Evolutionary conservation across 192 early-diverging fungal genomes (phyloP).

Genomic region (Coemansia sp.): DNA sequence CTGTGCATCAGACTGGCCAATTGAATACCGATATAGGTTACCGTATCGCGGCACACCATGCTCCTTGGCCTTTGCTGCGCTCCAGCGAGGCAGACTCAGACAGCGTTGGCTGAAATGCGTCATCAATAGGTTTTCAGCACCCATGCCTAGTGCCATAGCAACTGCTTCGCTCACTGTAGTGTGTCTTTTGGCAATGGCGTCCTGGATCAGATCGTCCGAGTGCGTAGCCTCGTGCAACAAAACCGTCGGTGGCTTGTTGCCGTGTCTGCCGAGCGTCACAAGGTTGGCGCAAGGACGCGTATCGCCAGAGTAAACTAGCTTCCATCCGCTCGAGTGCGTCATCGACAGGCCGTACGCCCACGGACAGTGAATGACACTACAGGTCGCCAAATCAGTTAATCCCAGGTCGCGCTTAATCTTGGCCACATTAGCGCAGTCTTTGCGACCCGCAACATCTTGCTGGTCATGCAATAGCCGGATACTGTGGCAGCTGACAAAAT

Average conservation of each 20-base stretch:
- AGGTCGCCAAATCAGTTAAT: constrained; percentile 59
- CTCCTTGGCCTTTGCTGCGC: constrained; percentile 3
- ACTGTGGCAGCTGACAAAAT: constrained; percentile 48
- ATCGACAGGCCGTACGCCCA: constrained; percentile 78
- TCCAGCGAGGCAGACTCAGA: constrained; percentile 39
- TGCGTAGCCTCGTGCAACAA: constrained; percentile 94
- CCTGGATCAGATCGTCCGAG: constrained; percentile 65
- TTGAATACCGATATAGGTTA: constrained; percentile 6
- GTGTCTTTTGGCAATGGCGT: constrained; percentile 81
- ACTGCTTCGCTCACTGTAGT: constrained; percentile 87
- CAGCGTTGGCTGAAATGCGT: constrained; percentile 98
- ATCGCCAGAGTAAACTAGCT: constrained; percentile 90
- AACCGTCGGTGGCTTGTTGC: constrained; percentile 57
- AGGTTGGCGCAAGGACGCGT: constrained; percentile 83
- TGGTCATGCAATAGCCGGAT: constrained; percentile 15
- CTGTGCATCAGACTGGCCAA: background rate
- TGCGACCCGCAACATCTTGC: background rate
- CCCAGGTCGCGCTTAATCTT: constrained; percentile 46
- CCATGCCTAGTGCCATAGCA: constrained; percentile 78
- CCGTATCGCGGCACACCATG: constrained; percentile 32
- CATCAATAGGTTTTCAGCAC: constrained; percentile 76
- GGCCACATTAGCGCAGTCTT: background rate
- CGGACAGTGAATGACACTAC: constrained; percentile 81
- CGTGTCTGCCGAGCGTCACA: constrained; percentile 64
- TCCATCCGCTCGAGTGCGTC: constrained; percentile 70